Evolutionary conservation across 2,329 filamentous ascomycete genomes (phyloP), one percentile per base, ranked within the genome.

Genomic region (Trematosphaeria pertusa): DNA sequence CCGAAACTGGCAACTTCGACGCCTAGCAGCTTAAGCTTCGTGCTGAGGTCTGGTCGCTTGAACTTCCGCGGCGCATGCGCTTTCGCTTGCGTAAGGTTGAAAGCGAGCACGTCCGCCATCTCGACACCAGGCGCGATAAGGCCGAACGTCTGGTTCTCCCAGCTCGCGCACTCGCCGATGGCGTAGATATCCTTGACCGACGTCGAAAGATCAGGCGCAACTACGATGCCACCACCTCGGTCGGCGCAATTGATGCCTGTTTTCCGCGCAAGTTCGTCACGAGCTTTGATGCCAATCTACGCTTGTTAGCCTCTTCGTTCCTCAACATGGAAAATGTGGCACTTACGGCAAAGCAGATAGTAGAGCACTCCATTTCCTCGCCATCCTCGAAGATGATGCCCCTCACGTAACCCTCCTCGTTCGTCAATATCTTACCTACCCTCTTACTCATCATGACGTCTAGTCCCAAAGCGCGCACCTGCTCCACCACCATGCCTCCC

Each of bases 1-100:
- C 92, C 91, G 65, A 96, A 96, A 64, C 89, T 94, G 14, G 92
- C 92, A 4, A 96, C 92, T 56, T 96, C 89, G 7, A 96, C 90
- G 0, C 91, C 91, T 0, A 96, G 79, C 0, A 96, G 78, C 77
- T 96, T 96, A 21, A 96, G 76, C 69, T 96, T 96, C 0, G 91
- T 96, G 77, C 91, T 96, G 31, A 96, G 77, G 69, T 96, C 91
- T 0, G 91, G 92, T 4, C 86, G 77, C 70, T 89, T 90, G 78
- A 95, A 96, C 21, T 77, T 78, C 22, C 88, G 79, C 2, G 83
- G 83, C 5, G 83, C 72, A 65, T 93, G 88, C 2, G 84, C 80
- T 64, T 87, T 87, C 22, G 89, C 88, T 67, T 92, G 87, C 3
- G 91, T 95, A 47, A 97, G 82, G 70, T 96, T 96, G 77, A 94